Conservation (phyloP, 1,284 basidiomycete species). For the Ganoderma resinaceum region DNA sequence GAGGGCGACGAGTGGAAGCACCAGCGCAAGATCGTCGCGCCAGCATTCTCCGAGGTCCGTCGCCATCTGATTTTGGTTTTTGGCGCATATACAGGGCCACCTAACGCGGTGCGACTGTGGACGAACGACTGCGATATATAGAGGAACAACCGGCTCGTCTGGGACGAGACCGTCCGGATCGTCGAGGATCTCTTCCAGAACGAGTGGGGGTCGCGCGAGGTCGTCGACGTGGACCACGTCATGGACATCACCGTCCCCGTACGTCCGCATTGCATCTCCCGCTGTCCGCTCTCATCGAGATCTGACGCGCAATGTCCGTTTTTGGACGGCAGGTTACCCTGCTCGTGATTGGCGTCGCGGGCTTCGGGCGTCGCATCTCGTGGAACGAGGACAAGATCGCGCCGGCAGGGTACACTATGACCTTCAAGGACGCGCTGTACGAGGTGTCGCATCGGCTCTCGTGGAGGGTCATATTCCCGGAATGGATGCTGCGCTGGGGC, state of each 20-base stretch:
- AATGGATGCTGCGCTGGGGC: conserved; percentile 46
- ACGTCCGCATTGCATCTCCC: conserved; percentile 20
- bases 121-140: conserved; percentile 21
- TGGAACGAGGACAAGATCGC: conserved; percentile 54
- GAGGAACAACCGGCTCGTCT: conserved; percentile 62
- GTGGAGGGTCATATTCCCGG: conserved; percentile 52
- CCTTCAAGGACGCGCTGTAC: conserved; percentile 63
- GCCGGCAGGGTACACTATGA: conserved; percentile 56
- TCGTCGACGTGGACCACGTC: conserved; percentile 42
- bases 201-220: conserved; percentile 43
- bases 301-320: not conserved
- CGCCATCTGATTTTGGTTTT: no score
- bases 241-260: conserved; percentile 56
- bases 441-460: conserved; percentile 52
- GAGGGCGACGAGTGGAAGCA: conserved; percentile 70
- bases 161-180: conserved; percentile 58
- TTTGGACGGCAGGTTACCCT: conserved; percentile 52
- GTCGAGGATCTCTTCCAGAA: conserved; percentile 46
- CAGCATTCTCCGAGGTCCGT: conserved; percentile 51
- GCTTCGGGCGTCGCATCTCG: conserved; percentile 61
- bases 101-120: not conserved
- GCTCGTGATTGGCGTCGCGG: conserved; percentile 62
- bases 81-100: not conserved
- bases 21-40: conserved; percentile 56
- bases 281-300: not conserved